These are phyloP conservation scores for Lactifluus volemus DNA, from an alignment of 768 basidiomycete species.

Conservation along the genomic window DNA sequence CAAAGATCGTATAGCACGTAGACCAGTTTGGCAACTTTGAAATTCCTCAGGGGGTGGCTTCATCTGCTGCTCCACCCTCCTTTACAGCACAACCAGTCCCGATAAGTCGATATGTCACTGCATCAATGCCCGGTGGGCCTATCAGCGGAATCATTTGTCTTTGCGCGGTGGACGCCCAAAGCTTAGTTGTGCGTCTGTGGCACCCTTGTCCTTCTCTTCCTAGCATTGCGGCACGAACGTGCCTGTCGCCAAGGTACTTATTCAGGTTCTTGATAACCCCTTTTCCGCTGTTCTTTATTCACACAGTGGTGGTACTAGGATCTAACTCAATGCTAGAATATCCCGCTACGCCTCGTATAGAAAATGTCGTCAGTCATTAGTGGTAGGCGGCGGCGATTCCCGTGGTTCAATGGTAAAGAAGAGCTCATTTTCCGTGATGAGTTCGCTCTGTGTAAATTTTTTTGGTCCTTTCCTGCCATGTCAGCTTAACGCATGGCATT, in stretches of 20 bases:
- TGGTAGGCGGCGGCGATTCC: background rate
- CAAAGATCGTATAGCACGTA: background rate
- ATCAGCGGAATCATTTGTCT: background rate
- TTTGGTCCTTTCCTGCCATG: background rate
- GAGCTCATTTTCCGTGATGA: background rate
- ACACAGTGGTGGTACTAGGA: no score
- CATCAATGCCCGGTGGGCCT: background rate
- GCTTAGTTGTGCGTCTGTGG: background rate
- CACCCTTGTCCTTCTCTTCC: background rate
- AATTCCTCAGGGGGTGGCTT: background rate
- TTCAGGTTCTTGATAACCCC: background rate
- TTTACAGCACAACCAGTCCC: background rate
- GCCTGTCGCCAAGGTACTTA: background rate
- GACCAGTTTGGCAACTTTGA: background rate
- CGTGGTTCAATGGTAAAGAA: background rate
- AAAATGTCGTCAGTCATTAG: background rate
- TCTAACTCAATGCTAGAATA: background rate
- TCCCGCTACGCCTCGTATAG: background rate
- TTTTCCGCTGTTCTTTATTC: no score
- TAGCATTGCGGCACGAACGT: background rate
- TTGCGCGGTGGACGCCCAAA: background rate
- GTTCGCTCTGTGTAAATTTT: background rate
- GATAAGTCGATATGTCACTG: background rate
- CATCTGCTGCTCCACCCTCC: background rate
- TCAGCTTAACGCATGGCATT: background rate